Percentiles rank a stretch among this genome's conserved stretches.
phyloP scores from a whole-genome alignment of 495 filamentous ascomycete genomes.

The Penicillium salamii region DNA sequence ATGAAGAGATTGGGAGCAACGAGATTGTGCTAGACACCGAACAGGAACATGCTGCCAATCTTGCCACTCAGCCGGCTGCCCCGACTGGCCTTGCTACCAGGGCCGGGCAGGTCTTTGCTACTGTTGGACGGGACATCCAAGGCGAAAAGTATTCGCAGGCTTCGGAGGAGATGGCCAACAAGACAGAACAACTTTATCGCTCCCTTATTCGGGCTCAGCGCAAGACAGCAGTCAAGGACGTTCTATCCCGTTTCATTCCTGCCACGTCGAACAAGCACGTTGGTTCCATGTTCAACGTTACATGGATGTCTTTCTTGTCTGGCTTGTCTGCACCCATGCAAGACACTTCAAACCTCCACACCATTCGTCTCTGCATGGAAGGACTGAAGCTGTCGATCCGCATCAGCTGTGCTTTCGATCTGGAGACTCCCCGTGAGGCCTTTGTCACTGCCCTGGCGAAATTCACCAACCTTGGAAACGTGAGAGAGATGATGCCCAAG shows the following conservation, averaged over 20 bases:
- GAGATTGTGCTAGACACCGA: slow-evolving; percentile 96
- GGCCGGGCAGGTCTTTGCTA: slow-evolving; percentile 85
- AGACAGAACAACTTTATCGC: slow-evolving; percentile 86
- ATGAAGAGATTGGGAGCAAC: slow-evolving; percentile 83
- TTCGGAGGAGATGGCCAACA: slow-evolving; percentile 90
- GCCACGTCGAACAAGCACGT: slow-evolving; percentile 92
- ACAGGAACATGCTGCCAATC: slow-evolving; percentile 76
- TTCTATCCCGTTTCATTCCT: slow-evolving; percentile 75
- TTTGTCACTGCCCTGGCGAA: slow-evolving; percentile 93
- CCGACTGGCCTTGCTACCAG: slow-evolving; percentile 70
- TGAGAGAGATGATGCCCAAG: slow-evolving; percentile 92
- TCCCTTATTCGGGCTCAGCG: slow-evolving; percentile 83
- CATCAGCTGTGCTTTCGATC: slow-evolving; percentile 89
- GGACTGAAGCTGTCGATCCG: slow-evolving; percentile 90
- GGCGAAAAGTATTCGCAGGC: slow-evolving; percentile 91
- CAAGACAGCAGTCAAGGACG: slow-evolving; percentile 65
- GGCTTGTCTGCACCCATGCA: slow-evolving; percentile 88
- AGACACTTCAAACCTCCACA: slow-evolving; percentile 85
- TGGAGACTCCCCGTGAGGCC: slow-evolving; percentile 84
- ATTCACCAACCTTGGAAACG: slow-evolving; percentile 91
- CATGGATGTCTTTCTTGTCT: slow-evolving; percentile 98
- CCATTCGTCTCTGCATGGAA: slow-evolving; percentile 88
- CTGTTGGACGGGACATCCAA: slow-evolving; percentile 86
- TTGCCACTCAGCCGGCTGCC: slow-evolving; percentile 57
- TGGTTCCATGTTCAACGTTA: slow-evolving; percentile 98